These are phyloP conservation scores for Amanita rimosa DNA, from an alignment of 768 basidiomycete genomes.

Conservation along the genomic window DNA sequence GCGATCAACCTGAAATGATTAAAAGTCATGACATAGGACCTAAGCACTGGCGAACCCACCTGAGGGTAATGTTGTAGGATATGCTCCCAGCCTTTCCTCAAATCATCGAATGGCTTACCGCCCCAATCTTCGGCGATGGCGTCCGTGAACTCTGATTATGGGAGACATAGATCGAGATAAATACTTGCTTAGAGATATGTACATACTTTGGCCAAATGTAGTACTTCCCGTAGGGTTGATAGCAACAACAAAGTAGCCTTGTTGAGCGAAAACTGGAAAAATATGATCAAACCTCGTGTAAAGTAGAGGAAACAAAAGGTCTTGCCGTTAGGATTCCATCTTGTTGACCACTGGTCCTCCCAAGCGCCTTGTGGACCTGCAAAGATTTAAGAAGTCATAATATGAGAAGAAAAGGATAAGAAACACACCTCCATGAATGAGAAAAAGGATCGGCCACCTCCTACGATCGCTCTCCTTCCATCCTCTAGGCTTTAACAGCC, in stretches of 20 bases:
- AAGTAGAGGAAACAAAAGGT: background rate
- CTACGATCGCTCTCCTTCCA: constrained; percentile 53
- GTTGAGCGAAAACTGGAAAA: constrained; percentile 59
- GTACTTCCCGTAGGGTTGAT: constrained; percentile 95
- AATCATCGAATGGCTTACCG: constrained; percentile 73
- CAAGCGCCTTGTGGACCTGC: constrained; percentile 71
- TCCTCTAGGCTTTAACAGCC: constrained; percentile 71
- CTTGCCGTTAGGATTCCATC: constrained; percentile 85
- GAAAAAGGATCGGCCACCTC: constrained; percentile 70
- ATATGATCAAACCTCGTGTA: background rate
- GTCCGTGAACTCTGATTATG: constrained; percentile 59
- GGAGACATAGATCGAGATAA: background rate
- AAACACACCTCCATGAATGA: constrained; percentile 65
- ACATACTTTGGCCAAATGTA: constrained; percentile 75
- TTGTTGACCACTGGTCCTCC: constrained; percentile 84
- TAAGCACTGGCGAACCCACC: constrained; percentile 24
- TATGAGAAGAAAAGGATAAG: background rate
- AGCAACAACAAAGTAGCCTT: constrained; percentile 80
- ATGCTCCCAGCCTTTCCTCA: constrained; percentile 66
- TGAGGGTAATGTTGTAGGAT: constrained; percentile 58
- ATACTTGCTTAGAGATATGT: constrained; percentile 1
- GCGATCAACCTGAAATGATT: constrained; percentile 41
- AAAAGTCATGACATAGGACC: background rate
- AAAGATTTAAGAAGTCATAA: background rate
- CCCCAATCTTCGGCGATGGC: constrained; percentile 77